phyloP scores from a whole-genome alignment of 352 stramenopile species.

The Globisporangium lucens region DNA sequence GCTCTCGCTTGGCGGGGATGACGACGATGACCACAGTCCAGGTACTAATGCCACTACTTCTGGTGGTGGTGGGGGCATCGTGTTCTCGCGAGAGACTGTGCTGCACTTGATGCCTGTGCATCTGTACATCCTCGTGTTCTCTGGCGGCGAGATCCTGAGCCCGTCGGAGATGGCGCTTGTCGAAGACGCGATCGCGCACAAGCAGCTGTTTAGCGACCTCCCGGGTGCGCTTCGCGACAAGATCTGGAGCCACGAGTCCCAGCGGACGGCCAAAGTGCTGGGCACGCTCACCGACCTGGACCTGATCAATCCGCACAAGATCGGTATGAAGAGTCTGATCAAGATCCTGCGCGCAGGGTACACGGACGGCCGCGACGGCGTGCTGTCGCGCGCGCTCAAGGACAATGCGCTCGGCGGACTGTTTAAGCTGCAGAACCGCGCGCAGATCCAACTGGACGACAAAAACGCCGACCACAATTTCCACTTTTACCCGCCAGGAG shows the following conservation, averaged over 20 bases:
- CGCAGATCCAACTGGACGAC: constrained; percentile 55
- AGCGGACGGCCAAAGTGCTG: constrained; percentile 68
- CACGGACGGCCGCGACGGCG: constrained; percentile 61
- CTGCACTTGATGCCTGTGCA: constrained; percentile 75
- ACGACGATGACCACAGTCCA: constrained; percentile 12
- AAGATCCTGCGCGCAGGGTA: constrained; percentile 68
- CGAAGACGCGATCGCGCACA: constrained; percentile 49
- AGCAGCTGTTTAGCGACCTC: constrained; percentile 43
- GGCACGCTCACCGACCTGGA: constrained; percentile 66
- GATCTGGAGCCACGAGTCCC: constrained; percentile 68
- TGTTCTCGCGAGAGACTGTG: constrained; percentile 76
- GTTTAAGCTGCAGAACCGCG: constrained; percentile 50
- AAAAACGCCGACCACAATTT: constrained; percentile 14
- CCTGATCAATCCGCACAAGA: constrained; percentile 72
- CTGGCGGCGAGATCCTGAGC: constrained; percentile 56
- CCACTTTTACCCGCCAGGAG: constrained; percentile 8
- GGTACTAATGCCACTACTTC: not conserved
- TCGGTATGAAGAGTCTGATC: constrained; percentile 77
- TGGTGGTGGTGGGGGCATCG: constrained; percentile 35
- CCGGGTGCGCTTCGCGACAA: constrained; percentile 46
- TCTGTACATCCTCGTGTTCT: constrained; percentile 80
- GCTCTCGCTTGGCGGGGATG: constrained; percentile 33
- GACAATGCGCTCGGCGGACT: constrained; percentile 71
- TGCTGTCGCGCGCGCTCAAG: constrained; percentile 62
- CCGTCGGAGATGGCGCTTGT: constrained; percentile 49